Evolutionary conservation across 2,329 filamentous ascomycete genomes (phyloP), one percentile per base, ranked within the genome.

Genomic region (Tolypocladium album): DNA sequence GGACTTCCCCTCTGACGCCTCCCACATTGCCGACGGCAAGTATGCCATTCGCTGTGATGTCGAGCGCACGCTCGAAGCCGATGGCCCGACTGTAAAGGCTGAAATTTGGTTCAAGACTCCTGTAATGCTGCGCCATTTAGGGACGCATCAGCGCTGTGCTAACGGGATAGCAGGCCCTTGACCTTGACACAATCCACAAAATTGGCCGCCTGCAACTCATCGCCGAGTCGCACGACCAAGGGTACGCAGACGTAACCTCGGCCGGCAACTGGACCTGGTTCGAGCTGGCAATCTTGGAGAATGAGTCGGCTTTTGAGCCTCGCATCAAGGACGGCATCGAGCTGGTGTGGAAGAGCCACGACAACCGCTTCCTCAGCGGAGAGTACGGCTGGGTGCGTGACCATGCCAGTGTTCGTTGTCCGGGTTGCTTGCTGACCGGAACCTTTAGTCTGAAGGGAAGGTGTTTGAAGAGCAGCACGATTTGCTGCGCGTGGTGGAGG

Each of bases 251-350:
- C 17, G 57, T 57, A 12, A 5, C 40, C 13, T 31, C 47, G 2
- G 36, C 20, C 1, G 62, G 62, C 13, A 64, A 61, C 52, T 64
- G 61, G 61, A 64, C 62, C 6, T 64, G 62, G 62, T 57, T 64
- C 22, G 59, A 64, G 56, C 34, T 64, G 5, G 59, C 52, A 17
- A 59, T 64, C 17, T 27, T 62, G 15, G 43, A 57, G 4, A 50
- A 39, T 17, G 34, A 58, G 15, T 22, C 57, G 8, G 59, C 58
- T 1, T 59, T 40, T 36, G 36, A 24, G 9, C 61, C 59, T 2
- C 56, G 36, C 15, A n/a, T 27, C 36, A 59, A 61, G 42, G 52
- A 61, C 24, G 61, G 57, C 15, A 47, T 57, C 13, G 55, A 60
- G 47, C 45, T 61, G 5, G 55, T 55, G 8, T 55, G 31, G 22